Conservation (phyloP, 192 early-diverging fungal species). For the Gorgonomyces haynaldii region DNA sequence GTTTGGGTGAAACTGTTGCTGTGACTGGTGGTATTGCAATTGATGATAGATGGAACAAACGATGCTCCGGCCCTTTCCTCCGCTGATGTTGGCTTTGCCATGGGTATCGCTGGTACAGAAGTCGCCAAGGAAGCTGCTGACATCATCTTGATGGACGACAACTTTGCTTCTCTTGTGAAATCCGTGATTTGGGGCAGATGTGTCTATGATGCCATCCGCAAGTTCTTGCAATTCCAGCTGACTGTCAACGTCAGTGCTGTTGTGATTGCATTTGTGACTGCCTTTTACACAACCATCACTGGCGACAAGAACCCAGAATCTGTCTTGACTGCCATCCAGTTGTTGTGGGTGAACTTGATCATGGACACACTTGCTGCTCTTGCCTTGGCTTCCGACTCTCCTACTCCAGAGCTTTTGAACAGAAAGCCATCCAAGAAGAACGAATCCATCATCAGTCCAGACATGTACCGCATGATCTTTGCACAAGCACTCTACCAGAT, state of each 20-base stretch:
- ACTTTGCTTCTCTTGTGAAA: constrained; percentile 82
- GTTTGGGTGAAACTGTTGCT: constrained; percentile 88
- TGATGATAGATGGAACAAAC: constrained; percentile 81
- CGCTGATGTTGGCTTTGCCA: constrained; percentile 95
- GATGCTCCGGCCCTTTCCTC: constrained; percentile 86
- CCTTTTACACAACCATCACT: constrained; percentile 17
- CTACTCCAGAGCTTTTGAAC: constrained; percentile 70
- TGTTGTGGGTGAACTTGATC: constrained; percentile 92
- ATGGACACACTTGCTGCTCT: constrained; percentile 89
- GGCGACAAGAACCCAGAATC: constrained; percentile 53
- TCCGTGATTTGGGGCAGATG: constrained; percentile 90
- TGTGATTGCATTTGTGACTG: constrained; percentile 21
- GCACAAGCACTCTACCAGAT: constrained; percentile 89
- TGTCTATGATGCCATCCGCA: constrained; percentile 89
- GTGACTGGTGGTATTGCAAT: constrained; percentile 63
- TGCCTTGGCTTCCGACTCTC: constrained; percentile 85
- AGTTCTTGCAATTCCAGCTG: constrained; percentile 95
- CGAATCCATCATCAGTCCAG: constrained; percentile 70
- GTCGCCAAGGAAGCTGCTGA: constrained; percentile 93
- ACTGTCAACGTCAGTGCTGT: constrained; percentile 73
- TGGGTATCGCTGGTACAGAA: constrained; percentile 99
- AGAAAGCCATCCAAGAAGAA: constrained; percentile 63
- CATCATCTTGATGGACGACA: constrained; percentile 89
- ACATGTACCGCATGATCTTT: constrained; percentile 89
- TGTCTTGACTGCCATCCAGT: constrained; percentile 77